phyloP scores from a whole-genome alignment of 805 yeast genomes.

The Alloascoidea hylecoeti region DNA sequence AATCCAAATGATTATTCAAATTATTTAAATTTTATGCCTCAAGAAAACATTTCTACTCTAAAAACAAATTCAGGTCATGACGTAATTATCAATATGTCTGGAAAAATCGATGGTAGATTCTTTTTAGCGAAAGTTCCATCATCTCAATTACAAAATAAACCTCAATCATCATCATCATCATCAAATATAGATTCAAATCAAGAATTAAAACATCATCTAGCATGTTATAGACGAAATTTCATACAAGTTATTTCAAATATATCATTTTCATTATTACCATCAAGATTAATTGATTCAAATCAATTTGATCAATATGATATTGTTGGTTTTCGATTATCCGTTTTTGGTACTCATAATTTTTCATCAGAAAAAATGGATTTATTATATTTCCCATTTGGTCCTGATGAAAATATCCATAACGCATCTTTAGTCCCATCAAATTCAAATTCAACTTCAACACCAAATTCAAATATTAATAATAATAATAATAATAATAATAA shows the following conservation, averaged over 20 bases:
- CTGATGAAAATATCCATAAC: neutral
- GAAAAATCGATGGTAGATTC: neutral
- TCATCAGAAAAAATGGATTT: neutral
- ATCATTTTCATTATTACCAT: neutral
- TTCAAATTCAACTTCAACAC: too few relatives aligned
- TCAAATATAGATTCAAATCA: too few relatives aligned
- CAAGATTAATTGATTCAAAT: neutral
- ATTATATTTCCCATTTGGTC: neutral
- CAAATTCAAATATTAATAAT: too few relatives aligned
- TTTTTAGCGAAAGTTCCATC: neutral
- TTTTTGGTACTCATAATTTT: neutral
- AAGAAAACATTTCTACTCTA: too few relatives aligned
- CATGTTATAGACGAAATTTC: conserved; percentile 1
- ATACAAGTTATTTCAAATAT: neutral
- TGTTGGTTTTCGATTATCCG: neutral
- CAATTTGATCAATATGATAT: neutral
- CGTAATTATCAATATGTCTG: neutral
- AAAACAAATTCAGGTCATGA: neutral
- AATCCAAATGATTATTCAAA: neutral
- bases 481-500: too few relatives aligned
- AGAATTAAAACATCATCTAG: neutral
- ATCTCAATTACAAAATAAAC: too few relatives aligned
- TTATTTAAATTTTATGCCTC: neutral
- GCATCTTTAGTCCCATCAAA: too few relatives aligned
- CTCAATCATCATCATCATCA: too few relatives aligned